phyloP scores from a whole-genome alignment of 805 yeast genomes.

The Ogataea siamensis region DNA sequence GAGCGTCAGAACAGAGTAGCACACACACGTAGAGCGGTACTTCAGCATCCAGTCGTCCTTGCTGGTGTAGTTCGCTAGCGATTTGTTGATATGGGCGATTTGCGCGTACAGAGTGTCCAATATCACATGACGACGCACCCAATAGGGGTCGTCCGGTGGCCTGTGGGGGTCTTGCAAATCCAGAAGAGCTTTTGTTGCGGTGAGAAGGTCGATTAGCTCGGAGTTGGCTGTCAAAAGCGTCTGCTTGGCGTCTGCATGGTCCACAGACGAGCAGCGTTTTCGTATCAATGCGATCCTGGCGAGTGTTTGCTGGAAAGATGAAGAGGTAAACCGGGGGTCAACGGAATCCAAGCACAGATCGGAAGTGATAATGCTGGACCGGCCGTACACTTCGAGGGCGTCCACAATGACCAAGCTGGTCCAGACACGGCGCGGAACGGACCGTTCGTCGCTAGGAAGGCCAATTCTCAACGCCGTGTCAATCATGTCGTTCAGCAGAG shows the following conservation, averaged over 20 bases:
- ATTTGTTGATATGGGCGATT: conserved; percentile 3
- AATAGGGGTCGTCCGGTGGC: conserved; percentile 3
- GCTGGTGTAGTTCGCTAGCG: background rate
- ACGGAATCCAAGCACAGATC: background rate
- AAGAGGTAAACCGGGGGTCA: background rate
- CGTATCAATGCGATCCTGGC: conserved; percentile 1
- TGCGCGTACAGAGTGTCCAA: conserved; percentile 3
- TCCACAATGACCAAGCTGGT: conserved; percentile 2
- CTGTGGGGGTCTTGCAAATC: background rate
- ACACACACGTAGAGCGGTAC: conserved; percentile 1
- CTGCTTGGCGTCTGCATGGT: no score
- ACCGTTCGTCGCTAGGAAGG: background rate
- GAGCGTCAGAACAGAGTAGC: conserved; percentile 4
- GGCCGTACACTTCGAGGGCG: conserved; percentile 6
- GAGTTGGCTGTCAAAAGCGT: no score
- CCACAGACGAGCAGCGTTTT: no score
- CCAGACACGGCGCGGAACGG: conserved; percentile 2
- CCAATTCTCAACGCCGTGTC: background rate
- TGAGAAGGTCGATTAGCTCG: background rate
- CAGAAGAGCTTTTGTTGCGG: background rate
- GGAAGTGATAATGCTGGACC: background rate
- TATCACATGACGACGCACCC: conserved; percentile 2
- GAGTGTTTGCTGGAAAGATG: conserved; percentile 1
- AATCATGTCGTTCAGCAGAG: conserved; percentile 5
- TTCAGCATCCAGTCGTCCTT: conserved; percentile 7